Evolutionary conservation across 2,329 filamentous ascomycete genomes (phyloP), one percentile per base, ranked within the genome.

Genomic region (Aaosphaeria pasadenensis): DNA sequence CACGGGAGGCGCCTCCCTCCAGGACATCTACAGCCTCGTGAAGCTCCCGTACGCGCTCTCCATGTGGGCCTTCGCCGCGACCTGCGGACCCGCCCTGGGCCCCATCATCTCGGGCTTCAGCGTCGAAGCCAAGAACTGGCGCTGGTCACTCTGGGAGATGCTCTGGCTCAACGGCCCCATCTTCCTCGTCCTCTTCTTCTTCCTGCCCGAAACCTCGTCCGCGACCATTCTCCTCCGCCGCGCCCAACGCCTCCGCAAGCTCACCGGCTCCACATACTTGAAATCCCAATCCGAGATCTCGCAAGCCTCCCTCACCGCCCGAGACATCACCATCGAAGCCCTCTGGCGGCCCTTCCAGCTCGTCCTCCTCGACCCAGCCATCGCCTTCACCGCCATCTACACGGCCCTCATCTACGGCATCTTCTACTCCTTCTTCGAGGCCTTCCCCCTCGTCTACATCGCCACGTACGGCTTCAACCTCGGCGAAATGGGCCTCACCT

Each of bases 141-240:
- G 88, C 53, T 94, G 89, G 88, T 77, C 91, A 0, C 91, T 92
- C 71, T 92, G 88, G 87, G 82, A 95, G 58, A 89, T 92, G 67
- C 76, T 94, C 28, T 95, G 95, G 67, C 66, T 95, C 30, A 77
- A 88, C 33, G 84, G 79, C 4, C 69, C 85, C 39, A 81, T 88
- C 57, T 94, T 87, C 81, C 55, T 88, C 11, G 68, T 91, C 48
- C 89, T 94, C 67, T 87, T 86, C 46, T 90, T 95, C 72, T 91
- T 89, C 33, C 85, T 95, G 1, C 89, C 89, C 1, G 91, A 95
- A 70, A 96, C 91, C 0, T 95, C 92, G 62, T 85, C 89, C 0
- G 87, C 90, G 0, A 88, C 84, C 0, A 85, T 96, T 51, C 81
- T 96, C 7, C 80, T 83, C 44, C 74, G 75, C 29, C 81, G 89